phyloP scores from a whole-genome alignment of 2,329 filamentous ascomycete species.

The Neonectria coccinea region DNA sequence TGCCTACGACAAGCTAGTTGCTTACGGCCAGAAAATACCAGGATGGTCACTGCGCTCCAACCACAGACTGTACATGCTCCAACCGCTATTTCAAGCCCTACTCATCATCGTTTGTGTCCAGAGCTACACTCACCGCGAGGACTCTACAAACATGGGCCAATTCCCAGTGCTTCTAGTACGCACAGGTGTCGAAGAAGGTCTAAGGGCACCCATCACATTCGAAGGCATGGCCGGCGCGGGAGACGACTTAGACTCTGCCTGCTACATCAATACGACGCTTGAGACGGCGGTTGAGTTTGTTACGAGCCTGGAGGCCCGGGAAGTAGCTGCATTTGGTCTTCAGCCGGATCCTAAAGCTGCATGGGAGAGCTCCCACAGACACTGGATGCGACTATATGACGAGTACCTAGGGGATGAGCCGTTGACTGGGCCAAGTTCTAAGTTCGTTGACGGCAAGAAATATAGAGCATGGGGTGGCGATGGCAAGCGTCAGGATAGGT shows the following conservation, averaged over 20 bases:
- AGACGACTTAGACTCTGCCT: too few species aligned
- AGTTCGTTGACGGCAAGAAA: too few species aligned
- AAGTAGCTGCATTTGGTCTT: neutral
- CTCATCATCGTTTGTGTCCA: neutral
- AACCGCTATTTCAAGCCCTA: neutral
- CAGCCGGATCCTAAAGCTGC: neutral
- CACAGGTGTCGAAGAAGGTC: constrained; percentile 20
- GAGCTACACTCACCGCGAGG: constrained; percentile 2
- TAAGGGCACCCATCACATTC: constrained; percentile 30
- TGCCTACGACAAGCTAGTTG: neutral
- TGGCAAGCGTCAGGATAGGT: too few species aligned
- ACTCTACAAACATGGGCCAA: neutral
- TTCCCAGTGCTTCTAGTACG: constrained; percentile 1
- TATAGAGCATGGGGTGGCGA: too few species aligned
- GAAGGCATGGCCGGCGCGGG: constrained; percentile 1
- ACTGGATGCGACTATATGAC: too few species aligned
- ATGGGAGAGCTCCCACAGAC: neutral
- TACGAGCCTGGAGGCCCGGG: too few species aligned
- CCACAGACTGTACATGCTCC: neutral
- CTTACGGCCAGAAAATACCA: neutral
- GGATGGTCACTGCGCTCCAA: neutral
- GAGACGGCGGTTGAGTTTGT: neutral
- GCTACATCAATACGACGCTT: constrained; percentile 14
- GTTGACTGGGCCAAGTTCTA: too few species aligned
- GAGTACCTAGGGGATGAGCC: too few species aligned